These are phyloP conservation scores for Neoascochyta sp. DNA, from an alignment of 2,329 filamentous ascomycete species.

Conservation along the genomic window DNA sequence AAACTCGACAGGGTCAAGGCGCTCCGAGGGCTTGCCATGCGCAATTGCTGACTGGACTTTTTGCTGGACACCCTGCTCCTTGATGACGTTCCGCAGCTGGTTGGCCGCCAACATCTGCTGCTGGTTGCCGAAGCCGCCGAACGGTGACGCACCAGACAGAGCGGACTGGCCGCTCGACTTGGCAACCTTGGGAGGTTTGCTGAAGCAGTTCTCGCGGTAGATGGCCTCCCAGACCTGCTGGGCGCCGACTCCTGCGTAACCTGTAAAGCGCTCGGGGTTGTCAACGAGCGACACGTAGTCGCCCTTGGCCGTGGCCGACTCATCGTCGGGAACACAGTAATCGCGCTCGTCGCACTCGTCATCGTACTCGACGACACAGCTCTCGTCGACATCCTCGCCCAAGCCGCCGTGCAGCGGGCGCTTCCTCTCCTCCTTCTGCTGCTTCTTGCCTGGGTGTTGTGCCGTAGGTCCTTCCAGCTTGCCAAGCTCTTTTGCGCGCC, in stretches of 20 bases:
- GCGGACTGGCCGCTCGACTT: conserved; percentile 35
- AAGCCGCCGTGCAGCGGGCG: conserved; percentile 76
- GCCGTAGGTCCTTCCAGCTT: conserved; percentile 89
- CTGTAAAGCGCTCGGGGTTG: conserved; percentile 94
- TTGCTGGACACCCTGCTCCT: conserved; percentile 58
- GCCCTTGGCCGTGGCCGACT: conserved; percentile 78
- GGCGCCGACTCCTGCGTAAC: conserved; percentile 80
- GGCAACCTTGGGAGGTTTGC: conserved; percentile 41
- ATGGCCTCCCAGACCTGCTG: conserved; percentile 95
- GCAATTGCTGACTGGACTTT: conserved; percentile 56
- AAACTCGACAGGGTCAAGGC: conserved; percentile 65
- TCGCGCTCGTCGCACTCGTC: conserved; percentile 96
- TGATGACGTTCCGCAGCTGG: conserved; percentile 59
- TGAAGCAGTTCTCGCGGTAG: conserved; percentile 96
- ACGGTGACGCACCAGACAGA: conserved; percentile 35
- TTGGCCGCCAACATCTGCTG: conserved; percentile 54
- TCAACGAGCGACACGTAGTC: conserved; percentile 93
- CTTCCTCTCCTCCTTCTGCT: conserved; percentile 66
- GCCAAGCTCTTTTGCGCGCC: conserved; percentile 86
- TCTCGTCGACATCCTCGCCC: conserved; percentile 85
- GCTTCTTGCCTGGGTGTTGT: conserved; percentile 75
- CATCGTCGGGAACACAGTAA: conserved; percentile 94
- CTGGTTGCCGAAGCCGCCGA: conserved; percentile 43
- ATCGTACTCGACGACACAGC: conserved; percentile 94
- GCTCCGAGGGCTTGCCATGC: conserved; percentile 53